These are phyloP conservation scores for Cladophialophora exuberans DNA, from an alignment of 2,329 filamentous ascomycete species.

Conservation along the genomic window DNA sequence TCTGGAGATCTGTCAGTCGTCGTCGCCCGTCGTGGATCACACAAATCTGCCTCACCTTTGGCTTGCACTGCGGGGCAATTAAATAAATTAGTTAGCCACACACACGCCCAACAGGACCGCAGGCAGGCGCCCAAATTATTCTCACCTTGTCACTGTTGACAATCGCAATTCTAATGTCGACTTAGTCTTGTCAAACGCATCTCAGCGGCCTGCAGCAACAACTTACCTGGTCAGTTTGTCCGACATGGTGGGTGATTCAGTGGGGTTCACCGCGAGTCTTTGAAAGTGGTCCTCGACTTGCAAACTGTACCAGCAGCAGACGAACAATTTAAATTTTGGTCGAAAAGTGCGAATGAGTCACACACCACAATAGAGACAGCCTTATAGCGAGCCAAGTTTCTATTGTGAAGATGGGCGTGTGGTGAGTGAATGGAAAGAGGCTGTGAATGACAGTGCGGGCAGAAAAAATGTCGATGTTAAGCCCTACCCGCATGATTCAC, in stretches of 20 bases:
- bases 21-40: neutral
- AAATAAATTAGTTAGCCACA: conserved; percentile 44
- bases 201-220: conserved; percentile 34
- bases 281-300: no score
- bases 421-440: conserved; percentile 15
- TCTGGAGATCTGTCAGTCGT: conserved; percentile 58
- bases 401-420: conserved; percentile 22
- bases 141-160: conserved; percentile 88
- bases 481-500: neutral
- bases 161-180: conserved; percentile 81
- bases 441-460: conserved; percentile 17
- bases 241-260: conserved; percentile 70
- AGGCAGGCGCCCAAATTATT: neutral
- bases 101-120: conserved; percentile 30
- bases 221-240: conserved; percentile 90
- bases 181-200: conserved; percentile 3
- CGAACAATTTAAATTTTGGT: neutral
- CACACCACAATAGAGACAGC: conserved; percentile 15
- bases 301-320: no score
- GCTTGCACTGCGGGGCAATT: conserved; percentile 71
- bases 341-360: conserved; percentile 11
- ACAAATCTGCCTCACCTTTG: conserved; percentile 63
- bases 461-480: neutral
- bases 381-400: conserved; percentile 14
- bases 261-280: no score